Evolutionary conservation across 2,329 filamentous ascomycete genomes (phyloP).

Genomic region (Colletotrichum tofieldiae): DNA sequence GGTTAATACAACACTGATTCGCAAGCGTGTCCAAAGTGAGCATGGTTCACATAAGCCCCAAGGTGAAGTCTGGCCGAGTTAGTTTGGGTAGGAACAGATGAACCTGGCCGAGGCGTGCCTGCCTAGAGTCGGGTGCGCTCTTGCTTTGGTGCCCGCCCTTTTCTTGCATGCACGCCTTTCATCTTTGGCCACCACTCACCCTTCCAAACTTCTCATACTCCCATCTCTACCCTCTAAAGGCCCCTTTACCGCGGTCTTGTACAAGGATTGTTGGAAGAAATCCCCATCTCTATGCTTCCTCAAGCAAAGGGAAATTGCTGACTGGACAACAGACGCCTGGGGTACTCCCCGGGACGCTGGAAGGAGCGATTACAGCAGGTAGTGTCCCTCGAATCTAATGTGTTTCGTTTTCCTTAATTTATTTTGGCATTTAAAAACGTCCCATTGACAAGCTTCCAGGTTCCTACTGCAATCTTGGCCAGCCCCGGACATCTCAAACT

Average conservation of each 20-base stretch:
- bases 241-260: too few relatives aligned
- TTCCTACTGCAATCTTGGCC: not conserved
- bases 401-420: not conserved
- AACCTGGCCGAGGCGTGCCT: not conserved
- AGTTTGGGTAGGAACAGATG: not conserved
- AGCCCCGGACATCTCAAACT: not conserved
- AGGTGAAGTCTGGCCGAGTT: not conserved
- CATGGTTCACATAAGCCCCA: not conserved
- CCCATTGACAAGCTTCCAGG: too few relatives aligned
- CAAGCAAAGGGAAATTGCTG: not conserved
- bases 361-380: not conserved
- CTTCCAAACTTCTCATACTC: not conserved
- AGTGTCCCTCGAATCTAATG: not conserved
- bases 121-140: not conserved
- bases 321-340: not conserved
- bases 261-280: not conserved
- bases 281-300: not conserved
- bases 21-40: not conserved
- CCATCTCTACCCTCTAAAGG: too few relatives aligned
- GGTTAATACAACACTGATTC: not conserved
- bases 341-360: not conserved
- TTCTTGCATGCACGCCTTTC: not conserved
- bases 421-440: too few relatives aligned
- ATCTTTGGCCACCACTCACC: not conserved
- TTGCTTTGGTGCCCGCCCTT: not conserved